phyloP scores from a whole-genome alignment of 345 rosid species.

The Sisymbrium altissimum region DNA sequence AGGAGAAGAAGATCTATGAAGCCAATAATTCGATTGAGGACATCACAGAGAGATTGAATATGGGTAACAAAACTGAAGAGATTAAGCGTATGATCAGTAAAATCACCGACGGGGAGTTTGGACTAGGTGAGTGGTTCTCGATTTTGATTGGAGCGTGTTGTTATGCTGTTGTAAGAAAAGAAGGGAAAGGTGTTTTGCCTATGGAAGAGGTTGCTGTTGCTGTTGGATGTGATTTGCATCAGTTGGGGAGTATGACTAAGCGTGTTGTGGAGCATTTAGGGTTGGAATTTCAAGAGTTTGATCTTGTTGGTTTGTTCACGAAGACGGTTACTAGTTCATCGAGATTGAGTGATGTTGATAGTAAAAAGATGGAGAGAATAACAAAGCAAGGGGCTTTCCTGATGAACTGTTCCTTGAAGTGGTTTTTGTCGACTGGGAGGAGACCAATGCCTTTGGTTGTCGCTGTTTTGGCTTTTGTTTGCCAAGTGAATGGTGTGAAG shows the following conservation, averaged over 20 bases:
- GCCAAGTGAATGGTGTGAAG: constrained; percentile 51
- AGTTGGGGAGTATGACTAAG: constrained; percentile 62
- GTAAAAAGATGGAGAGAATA: constrained; percentile 43
- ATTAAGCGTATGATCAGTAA: constrained; percentile 41
- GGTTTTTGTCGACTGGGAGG: constrained; percentile 77
- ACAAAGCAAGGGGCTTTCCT: constrained; percentile 65
- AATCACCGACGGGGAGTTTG: constrained; percentile 65
- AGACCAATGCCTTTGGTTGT: constrained; percentile 70
- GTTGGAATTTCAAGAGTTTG: constrained; percentile 48
- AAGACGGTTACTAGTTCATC: constrained; percentile 35
- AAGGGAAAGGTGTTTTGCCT: constrained; percentile 42
- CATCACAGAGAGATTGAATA: constrained; percentile 30
- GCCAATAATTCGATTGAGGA: constrained; percentile 48
- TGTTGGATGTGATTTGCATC: constrained; percentile 54
- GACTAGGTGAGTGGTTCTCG: constrained; percentile 63
- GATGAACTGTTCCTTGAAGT: constrained; percentile 68
- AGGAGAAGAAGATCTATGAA: constrained; percentile 60
- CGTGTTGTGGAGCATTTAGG: constrained; percentile 61
- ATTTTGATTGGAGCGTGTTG: constrained; percentile 67
- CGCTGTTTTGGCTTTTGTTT: constrained; percentile 66
- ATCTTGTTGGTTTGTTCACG: constrained; percentile 50
- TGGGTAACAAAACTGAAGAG: constrained; percentile 23
- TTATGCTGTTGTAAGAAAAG: constrained; percentile 52
- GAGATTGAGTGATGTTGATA: constrained; percentile 35
- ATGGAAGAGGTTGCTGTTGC: constrained; percentile 44